phyloP scores from a whole-genome alignment of 768 basidiomycete genomes.

The Suillus tomentosus region DNA sequence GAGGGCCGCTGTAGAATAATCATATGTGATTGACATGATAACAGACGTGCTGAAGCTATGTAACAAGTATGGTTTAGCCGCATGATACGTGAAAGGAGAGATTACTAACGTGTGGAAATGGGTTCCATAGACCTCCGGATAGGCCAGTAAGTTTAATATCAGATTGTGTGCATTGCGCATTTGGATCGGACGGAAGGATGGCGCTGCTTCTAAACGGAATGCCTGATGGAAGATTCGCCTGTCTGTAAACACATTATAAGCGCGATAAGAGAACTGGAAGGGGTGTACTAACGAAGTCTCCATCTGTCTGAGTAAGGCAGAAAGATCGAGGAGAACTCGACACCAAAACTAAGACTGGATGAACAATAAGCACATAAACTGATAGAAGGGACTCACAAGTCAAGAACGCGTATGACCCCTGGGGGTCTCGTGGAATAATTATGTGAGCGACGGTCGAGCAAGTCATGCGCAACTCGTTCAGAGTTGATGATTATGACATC shows the following conservation, averaged over 20 bases:
- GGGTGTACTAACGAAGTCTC: conserved; percentile 22
- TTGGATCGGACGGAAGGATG: conserved; percentile 36
- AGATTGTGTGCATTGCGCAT: conserved; percentile 33
- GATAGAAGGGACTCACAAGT: conserved; percentile 19
- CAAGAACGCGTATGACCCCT: conserved; percentile 17
- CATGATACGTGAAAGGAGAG: background rate
- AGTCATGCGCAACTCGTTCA: conserved; percentile 26
- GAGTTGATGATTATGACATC: conserved; percentile 29
- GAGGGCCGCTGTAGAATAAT: conserved; percentile 19
- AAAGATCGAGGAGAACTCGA: conserved; percentile 26
- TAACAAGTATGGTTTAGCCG: background rate
- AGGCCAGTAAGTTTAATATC: conserved; percentile 26
- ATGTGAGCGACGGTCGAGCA: conserved; percentile 23
- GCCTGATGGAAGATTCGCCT: conserved; percentile 39
- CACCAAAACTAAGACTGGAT: conserved; percentile 22
- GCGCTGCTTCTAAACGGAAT: conserved; percentile 31
- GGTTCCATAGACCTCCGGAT: conserved; percentile 24
- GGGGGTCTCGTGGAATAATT: conserved; percentile 30
- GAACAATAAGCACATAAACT: background rate
- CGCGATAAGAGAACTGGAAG: background rate
- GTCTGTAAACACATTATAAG: background rate
- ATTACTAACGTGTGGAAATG: conserved; percentile 27
- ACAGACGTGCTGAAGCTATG: conserved; percentile 24
- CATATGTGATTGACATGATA: conserved; percentile 29
- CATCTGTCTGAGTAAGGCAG: conserved; percentile 32